phyloP scores from a whole-genome alignment of 305 asterid genomes.

The Fraxinus sp. region DNA sequence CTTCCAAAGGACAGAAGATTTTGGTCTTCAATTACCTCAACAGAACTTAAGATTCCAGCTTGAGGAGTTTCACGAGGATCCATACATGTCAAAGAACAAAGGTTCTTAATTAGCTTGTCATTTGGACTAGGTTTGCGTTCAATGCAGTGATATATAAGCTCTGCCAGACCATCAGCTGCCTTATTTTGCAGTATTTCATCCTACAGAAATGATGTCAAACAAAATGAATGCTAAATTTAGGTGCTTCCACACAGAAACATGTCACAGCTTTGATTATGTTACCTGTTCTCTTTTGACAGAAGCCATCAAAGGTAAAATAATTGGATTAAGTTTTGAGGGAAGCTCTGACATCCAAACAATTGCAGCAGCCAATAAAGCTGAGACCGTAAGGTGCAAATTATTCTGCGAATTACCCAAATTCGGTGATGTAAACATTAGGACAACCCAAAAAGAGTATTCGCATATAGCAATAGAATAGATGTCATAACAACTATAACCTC shows the following conservation, averaged over 20 bases:
- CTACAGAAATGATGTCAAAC: slow-evolving; percentile 44
- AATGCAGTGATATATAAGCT: slow-evolving; percentile 79
- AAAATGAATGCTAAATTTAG: slow-evolving; percentile 28
- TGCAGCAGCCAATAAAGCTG: slow-evolving; percentile 91
- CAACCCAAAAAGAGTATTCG: neutral
- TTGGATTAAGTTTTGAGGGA: slow-evolving; percentile 82
- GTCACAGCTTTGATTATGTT: slow-evolving; percentile 18
- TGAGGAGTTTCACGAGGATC: slow-evolving; percentile 98
- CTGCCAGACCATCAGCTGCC: slow-evolving; percentile 95
- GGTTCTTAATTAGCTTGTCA: slow-evolving; percentile 85
- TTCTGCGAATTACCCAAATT: slow-evolving; percentile 53
- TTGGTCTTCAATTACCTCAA: slow-evolving; percentile 85
- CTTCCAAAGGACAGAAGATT: slow-evolving; percentile 78
- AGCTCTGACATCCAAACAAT: slow-evolving; percentile 97
- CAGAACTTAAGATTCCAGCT: slow-evolving; percentile 78
- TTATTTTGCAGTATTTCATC: slow-evolving; percentile 92
- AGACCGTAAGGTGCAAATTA: slow-evolving; percentile 86
- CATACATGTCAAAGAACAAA: slow-evolving; percentile 78
- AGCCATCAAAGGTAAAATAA: slow-evolving; percentile 92
- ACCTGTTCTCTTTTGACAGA: slow-evolving; percentile 97
- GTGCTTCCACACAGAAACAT: slow-evolving; percentile 21
- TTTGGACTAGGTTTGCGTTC: slow-evolving; percentile 94
- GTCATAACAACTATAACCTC: slow-evolving; percentile 1
- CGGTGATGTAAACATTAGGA: slow-evolving; percentile 27
- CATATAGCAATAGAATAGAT: slow-evolving; percentile 20